Evolutionary conservation across 306 rosid species (phyloP).

Genomic region (Ammopiptanthus mongolicus): DNA sequence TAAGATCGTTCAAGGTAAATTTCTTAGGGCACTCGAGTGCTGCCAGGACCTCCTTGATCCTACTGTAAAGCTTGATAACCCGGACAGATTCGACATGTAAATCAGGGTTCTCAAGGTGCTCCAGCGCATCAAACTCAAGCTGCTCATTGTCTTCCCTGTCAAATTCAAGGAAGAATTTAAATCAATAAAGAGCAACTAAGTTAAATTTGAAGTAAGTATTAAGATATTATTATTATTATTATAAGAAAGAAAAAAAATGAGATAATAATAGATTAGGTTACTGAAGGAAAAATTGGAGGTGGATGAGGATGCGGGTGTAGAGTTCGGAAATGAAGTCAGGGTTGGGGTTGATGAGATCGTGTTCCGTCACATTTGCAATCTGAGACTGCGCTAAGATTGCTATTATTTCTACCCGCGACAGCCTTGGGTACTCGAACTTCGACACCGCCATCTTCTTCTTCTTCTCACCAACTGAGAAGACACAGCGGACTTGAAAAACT

Average conservation of each 20-base stretch:
- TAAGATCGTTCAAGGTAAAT: slow-evolving; percentile 58
- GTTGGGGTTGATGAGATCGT: slow-evolving; percentile 47
- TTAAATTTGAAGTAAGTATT: not conserved
- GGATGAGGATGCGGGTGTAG: slow-evolving; percentile 50
- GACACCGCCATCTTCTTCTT: slow-evolving; percentile 37
- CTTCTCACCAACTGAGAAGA: not conserved
- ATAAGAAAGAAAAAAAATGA: too few relatives aligned
- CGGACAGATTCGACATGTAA: slow-evolving; percentile 45
- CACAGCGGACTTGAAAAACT: not conserved
- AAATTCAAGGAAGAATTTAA: not conserved
- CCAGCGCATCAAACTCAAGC: slow-evolving; percentile 65
- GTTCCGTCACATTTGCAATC: slow-evolving; percentile 55
- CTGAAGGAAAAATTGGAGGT: slow-evolving; percentile 49
- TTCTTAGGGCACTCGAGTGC: slow-evolving; percentile 50
- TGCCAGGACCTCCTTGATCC: slow-evolving; percentile 50
- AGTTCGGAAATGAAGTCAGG: slow-evolving; percentile 49
- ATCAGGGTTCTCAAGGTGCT: slow-evolving; percentile 74
- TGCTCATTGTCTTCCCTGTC: slow-evolving; percentile 71
- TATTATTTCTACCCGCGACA: slow-evolving; percentile 44
- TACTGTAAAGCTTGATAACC: slow-evolving; percentile 34
- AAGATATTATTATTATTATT: too few relatives aligned
- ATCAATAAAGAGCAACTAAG: too few relatives aligned
- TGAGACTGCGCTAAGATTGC: slow-evolving; percentile 32
- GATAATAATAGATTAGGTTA: too few relatives aligned
- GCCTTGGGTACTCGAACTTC: slow-evolving; percentile 60